Conservation (phyloP, 2,329 filamentous ascomycete species). For the Apiospora malaysiana region DNA sequence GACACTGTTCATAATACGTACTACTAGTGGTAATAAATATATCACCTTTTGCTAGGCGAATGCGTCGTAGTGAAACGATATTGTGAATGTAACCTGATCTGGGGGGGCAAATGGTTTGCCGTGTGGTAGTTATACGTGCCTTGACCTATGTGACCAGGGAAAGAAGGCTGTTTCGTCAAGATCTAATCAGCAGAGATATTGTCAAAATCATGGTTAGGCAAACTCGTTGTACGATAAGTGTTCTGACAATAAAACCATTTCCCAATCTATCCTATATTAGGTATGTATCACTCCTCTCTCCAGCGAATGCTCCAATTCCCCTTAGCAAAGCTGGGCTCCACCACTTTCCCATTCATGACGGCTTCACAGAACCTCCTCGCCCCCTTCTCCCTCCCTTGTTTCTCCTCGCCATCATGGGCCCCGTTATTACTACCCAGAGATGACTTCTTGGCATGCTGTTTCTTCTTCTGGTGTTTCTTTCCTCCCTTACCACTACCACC, state of each 20-base stretch:
- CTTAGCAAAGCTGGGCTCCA: conserved; percentile 66
- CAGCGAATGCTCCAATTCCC: conserved; percentile 65
- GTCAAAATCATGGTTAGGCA: too few species aligned
- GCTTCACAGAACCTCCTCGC: conserved; percentile 62
- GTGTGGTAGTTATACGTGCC: too few species aligned
- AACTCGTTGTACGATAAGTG: too few species aligned
- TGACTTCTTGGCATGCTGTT: conserved; percentile 27
- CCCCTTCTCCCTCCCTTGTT: conserved; percentile 20
- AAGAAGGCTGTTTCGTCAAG: too few species aligned
- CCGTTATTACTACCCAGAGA: not conserved
- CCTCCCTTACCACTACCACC: not conserved
- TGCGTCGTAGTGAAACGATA: not conserved
- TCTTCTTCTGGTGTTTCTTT: not conserved
- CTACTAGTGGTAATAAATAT: conserved; percentile 14
- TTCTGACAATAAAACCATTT: too few species aligned
- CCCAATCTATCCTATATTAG: too few species aligned
- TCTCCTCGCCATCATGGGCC: conserved; percentile 21
- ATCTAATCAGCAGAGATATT: too few species aligned
- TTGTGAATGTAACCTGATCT: too few species aligned
- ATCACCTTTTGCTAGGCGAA: not conserved
- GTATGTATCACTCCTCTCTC: conserved; percentile 51
- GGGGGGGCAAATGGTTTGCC: too few species aligned
- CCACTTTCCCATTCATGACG: conserved; percentile 62
- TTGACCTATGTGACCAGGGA: too few species aligned
- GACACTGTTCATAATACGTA: conserved; percentile 15